Evolutionary conservation across 257 asterid genomes (phyloP), one percentile per base, ranked within the genome.

Genomic region (Prunella vulgaris): DNA sequence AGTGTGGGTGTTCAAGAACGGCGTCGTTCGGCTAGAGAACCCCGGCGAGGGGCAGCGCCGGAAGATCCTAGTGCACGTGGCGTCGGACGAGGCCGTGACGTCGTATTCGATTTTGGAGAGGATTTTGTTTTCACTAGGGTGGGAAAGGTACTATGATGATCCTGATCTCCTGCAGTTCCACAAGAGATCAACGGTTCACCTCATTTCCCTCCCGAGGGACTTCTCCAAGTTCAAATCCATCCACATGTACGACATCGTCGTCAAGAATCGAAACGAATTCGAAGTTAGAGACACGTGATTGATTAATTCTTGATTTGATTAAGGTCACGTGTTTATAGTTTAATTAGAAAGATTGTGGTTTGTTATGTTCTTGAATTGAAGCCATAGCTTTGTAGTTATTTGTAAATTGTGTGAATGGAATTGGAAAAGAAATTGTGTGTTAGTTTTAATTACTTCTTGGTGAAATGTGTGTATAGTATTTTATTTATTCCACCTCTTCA

Each of bases 111-210:
- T 76, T 70, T 82, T 89, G n/a, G 92, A 82, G 75, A 80, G 80
- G 5, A 84, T 71, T 52, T 63, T 89, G 66, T 64, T 66, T 27
- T 74, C 80, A 0, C 80, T 89, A 1, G 94, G 94, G 0, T 89
- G 96, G 96, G 90, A 89, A 72, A 83, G 94, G 78, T 89, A 89
- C 82, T 80, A 89, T 53, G 96, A 82, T 18, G 90, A 86, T 7
- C 86, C 88, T 5, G 86, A 83, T 0, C 84, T 89, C 10, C 74
- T 86, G 73, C 96, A 89, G 82, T 89, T 77, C 75, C 94, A 85
- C 15, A 89, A 89, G 70, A 82, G 84, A 74, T 85, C 96, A 18
- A 80, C 90, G 0, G 58, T 87, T 74, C 84, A 87, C 66, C 92
- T 89, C 74, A 87, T 89, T 32, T 89, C 94, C 7, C 96, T 87